Evolutionary conservation across 768 basidiomycete genomes (phyloP), one percentile per base, ranked within the genome.

Genomic region (Tylopilus felleus): DNA sequence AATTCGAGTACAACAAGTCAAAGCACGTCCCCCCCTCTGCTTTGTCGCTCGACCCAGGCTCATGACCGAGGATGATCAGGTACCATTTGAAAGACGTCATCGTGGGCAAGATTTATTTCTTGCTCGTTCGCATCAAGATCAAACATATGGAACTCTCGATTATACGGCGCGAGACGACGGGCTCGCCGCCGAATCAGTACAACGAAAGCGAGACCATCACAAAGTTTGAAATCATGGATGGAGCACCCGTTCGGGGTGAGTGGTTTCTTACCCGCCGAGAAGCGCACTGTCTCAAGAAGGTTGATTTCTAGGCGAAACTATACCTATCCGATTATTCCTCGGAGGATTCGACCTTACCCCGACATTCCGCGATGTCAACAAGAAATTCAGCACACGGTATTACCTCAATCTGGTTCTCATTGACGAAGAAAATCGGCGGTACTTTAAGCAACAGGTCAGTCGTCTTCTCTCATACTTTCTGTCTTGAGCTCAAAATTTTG

Each of bases 81-180:
- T 99, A 99, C 73, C 97, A 99, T 68, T 74, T 98, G 55, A 98
- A 98, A 74, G 96, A 98, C 67, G 97, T 98, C 49, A 98, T 98
- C 43, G 95, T 99, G 27, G 97, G 97, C 72, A 98, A 98, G 79
- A 98, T 98, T 69, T 98, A 96, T 77, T 98, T 99, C 77, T 78
- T 99, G 47, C 86, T 98, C 40, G 95, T 98, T 8, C 87, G 97
- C 51, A 98, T 99, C 79, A 98, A 92, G 80, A 99, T 98, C 75
- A 98, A 99, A 73, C 94, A 98, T 63, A 98, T 98, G 96, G 95
- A 99, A 69, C 78, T 98, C 25, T 98, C 94, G 16, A 98, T 98
- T 67, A 98, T 99, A 61, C 86, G 96, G 36, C 82, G 95, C 21
- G 97, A 98, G 72, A 99, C 97, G 21, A 98, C 96, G 0, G 96